A percentile compares a stretch with the other conserved stretches of the same genome.
Evolutionary conservation across 192 early-diverging fungal species (phyloP).

Genomic region (Entophlyctis luteolus): DNA sequence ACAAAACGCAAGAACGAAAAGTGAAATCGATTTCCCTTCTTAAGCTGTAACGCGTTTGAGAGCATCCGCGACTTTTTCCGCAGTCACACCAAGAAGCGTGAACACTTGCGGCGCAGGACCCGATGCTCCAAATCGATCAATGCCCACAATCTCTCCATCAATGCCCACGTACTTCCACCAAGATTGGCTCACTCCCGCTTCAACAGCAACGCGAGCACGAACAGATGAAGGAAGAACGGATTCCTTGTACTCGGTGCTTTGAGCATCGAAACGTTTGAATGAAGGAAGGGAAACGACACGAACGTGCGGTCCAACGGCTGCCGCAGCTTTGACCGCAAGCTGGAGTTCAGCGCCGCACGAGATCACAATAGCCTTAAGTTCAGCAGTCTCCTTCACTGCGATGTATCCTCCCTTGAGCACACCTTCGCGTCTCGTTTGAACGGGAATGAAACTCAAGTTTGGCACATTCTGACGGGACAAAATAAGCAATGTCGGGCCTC

Average conservation of each 20-base stretch:
- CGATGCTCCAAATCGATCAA: constrained; percentile 84
- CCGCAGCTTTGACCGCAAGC: constrained; percentile 81
- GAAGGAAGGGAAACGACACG: constrained; percentile 94
- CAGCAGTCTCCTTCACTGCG: constrained; percentile 63
- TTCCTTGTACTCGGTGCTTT: constrained; percentile 74
- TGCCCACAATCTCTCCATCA: constrained; percentile 75
- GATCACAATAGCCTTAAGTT: constrained; percentile 58
- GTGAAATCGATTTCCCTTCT: too few relatives aligned
- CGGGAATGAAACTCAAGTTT: constrained; percentile 76
- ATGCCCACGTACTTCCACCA: constrained; percentile 82
- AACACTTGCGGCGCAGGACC: constrained; percentile 57
- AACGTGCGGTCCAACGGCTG: constrained; percentile 61
- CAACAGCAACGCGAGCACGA: constrained; percentile 77
- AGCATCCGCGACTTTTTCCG: constrained; percentile 19
- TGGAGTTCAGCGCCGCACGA: constrained; percentile 92
- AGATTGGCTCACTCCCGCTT: constrained; percentile 81
- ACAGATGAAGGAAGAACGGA: constrained; percentile 75
- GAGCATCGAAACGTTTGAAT: constrained; percentile 81
- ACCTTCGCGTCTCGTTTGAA: constrained; percentile 79
- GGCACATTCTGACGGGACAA: constrained; percentile 93
- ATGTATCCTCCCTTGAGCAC: constrained; percentile 58
- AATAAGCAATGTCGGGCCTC: constrained; percentile 77
- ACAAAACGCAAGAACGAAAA: too few relatives aligned
- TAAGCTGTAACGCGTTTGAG: constrained; percentile 19
- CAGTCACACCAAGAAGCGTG: constrained; percentile 13